These are phyloP conservation scores for Geotrichum fermentans DNA, from an alignment of 1,139 yeast genomes.

Conservation along the genomic window DNA sequence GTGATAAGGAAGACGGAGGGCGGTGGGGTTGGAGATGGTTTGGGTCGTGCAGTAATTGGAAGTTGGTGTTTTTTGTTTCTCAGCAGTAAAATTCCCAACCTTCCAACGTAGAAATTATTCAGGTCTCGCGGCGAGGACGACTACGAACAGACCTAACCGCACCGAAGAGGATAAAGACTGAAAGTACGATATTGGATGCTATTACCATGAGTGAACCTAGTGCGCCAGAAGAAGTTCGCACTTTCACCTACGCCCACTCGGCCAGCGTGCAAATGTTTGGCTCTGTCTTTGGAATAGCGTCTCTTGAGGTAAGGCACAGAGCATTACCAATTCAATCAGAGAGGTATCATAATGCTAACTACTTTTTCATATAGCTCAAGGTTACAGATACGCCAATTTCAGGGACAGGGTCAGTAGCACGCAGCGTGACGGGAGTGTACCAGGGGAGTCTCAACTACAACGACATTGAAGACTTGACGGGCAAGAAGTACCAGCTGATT, in stretches of 20 bases:
- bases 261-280: constrained; percentile 55
- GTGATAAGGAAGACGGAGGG: background rate
- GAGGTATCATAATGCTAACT: no score
- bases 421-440: constrained; percentile 27
- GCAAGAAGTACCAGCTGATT: constrained; percentile 25
- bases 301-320: constrained; percentile 12
- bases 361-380: constrained; percentile 19
- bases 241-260: constrained; percentile 63
- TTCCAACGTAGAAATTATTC: no score
- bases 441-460: constrained; percentile 30
- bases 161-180: no score
- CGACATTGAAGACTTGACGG: constrained; percentile 28
- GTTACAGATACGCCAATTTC: constrained; percentile 28
- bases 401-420: constrained; percentile 31
- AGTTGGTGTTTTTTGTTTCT: constrained; percentile 6
- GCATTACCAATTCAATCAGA: no score
- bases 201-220: constrained; percentile 2
- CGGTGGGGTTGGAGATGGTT: background rate
- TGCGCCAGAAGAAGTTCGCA: constrained; percentile 2
- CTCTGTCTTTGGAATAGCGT: constrained; percentile 66
- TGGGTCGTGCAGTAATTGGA: constrained; percentile 4
- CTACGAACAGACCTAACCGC: no score
- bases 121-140: no score
- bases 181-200: background rate
- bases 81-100: no score